A percentile compares a stretch with the other conserved stretches of the same genome.
Evolutionary conservation across 768 basidiomycete genomes (phyloP).

Genomic region (Galerina marginata): DNA sequence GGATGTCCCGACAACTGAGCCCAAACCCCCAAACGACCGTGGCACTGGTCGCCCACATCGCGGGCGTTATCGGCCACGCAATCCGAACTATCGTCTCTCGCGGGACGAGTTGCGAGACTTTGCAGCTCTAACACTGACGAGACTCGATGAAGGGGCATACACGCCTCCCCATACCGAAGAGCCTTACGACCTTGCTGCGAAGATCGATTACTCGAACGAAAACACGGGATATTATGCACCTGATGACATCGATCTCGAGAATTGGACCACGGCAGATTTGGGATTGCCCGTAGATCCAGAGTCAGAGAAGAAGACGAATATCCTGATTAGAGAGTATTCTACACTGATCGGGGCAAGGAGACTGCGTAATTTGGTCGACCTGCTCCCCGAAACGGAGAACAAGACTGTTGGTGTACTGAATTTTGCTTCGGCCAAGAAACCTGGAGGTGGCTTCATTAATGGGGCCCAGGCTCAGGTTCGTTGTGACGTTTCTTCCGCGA

Average conservation of each 20-base stretch:
- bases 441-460: conserved; percentile 75
- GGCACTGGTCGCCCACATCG: conserved; percentile 15
- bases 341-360: conserved; percentile 29
- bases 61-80: conserved; percentile 19
- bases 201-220: conserved; percentile 21
- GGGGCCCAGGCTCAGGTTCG: conserved; percentile 71
- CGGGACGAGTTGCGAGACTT: conserved; percentile 27
- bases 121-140: conserved; percentile 23
- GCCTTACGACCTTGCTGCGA: conserved; percentile 22
- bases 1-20: not conserved
- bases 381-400: not conserved
- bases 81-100: conserved; percentile 26
- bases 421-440: conserved; percentile 76
- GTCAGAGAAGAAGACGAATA: conserved; percentile 6
- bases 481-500: not conserved
- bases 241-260: conserved; percentile 21
- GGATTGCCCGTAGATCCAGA: not conserved
- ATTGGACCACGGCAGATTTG: conserved; percentile 14
- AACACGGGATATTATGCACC: conserved; percentile 23
- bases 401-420: conserved; percentile 62
- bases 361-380: conserved; percentile 12
- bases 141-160: conserved; percentile 28
- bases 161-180: conserved; percentile 7
- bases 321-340: conserved; percentile 30
- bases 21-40: not conserved